A percentile compares a stretch with the other conserved stretches of the same genome.
Conservation (phyloP, 768 basidiomycete species). For the Rhodotorula paludigena region DNA sequence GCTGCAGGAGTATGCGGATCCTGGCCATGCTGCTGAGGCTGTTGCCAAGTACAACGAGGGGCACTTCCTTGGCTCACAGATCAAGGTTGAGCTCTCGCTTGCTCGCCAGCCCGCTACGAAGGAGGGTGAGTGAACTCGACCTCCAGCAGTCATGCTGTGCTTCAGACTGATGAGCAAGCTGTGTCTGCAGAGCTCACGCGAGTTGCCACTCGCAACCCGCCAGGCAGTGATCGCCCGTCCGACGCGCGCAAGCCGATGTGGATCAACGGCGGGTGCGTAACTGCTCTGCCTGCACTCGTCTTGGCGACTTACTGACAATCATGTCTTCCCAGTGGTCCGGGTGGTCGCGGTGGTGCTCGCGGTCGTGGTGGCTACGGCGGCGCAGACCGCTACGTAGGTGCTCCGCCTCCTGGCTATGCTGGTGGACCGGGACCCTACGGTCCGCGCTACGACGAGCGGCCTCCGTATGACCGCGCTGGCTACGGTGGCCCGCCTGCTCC, state of each 20-base stretch:
- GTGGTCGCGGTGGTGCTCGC: background rate
- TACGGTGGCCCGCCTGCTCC: conserved; percentile 9
- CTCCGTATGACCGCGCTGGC: conserved; percentile 16
- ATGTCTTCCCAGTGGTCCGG: background rate
- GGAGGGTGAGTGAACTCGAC: background rate
- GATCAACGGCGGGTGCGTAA: conserved; percentile 24
- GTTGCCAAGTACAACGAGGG: conserved; percentile 43
- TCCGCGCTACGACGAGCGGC: conserved; percentile 7
- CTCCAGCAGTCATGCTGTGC: background rate
- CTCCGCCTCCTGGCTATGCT: conserved; percentile 6
- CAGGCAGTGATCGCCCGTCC: conserved; percentile 35
- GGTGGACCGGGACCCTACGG: conserved; percentile 1
- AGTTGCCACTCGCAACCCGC: conserved; percentile 3
- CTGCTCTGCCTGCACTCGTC: background rate
- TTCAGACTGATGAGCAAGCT: too few relatives aligned
- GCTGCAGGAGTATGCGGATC: conserved; percentile 37
- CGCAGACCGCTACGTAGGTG: background rate
- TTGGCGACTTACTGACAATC: background rate
- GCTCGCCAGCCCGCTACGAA: conserved; percentile 14
- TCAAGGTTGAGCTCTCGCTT: conserved; percentile 42
- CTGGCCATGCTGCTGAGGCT: conserved; percentile 35
- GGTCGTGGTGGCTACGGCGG: background rate
- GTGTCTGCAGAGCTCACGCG: background rate
- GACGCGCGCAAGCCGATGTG: conserved; percentile 36
- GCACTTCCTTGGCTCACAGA: conserved; percentile 42